A percentile compares a stretch with the other conserved stretches of the same genome.
Evolutionary conservation across 805 yeast species (phyloP).

Genomic region (Ogataea allantospora): DNA sequence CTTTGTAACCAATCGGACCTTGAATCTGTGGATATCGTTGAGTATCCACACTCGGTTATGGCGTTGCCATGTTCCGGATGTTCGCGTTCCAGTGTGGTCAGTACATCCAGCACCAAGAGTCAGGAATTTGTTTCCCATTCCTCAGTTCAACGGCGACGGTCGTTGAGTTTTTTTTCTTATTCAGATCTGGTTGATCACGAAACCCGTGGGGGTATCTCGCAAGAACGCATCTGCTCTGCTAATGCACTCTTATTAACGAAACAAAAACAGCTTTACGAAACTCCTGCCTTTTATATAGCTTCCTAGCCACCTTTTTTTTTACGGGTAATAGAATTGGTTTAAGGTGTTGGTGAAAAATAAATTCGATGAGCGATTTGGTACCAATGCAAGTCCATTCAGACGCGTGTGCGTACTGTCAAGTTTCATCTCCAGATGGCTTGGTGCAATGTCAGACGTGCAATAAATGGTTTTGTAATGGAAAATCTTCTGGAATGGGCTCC

Average conservation of each 20-base stretch:
- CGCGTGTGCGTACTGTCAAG: constrained; percentile 70
- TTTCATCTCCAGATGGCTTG: constrained; percentile 60
- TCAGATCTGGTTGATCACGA: constrained; percentile 33
- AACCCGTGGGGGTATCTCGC: constrained; percentile 1
- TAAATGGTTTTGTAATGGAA: constrained; percentile 89
- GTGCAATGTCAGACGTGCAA: constrained; percentile 74
- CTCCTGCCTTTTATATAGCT: constrained; percentile 6
- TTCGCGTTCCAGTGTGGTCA: constrained; percentile 1
- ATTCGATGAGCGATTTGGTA: constrained; percentile 16
- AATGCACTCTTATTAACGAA: constrained; percentile 2
- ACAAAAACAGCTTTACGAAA: constrained; percentile 7
- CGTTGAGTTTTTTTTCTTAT: constrained; percentile 34
- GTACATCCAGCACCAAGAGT: neutral
- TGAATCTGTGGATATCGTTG: constrained; percentile 67
- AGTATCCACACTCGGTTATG: constrained; percentile 26
- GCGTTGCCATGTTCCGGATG: constrained; percentile 1
- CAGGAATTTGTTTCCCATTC: neutral
- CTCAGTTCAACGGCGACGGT: constrained; percentile 11
- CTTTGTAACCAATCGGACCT: constrained; percentile 59
- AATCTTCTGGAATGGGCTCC: constrained; percentile 52
- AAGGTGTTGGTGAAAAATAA: constrained; percentile 10
- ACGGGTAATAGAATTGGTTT: constrained; percentile 8
- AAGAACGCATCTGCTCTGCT: constrained; percentile 7
- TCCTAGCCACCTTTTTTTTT: constrained; percentile 1
- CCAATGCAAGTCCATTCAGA: constrained; percentile 11